phyloP scores from a whole-genome alignment of 2,329 filamentous ascomycete genomes.

The Paracoccidioides brasiliensis region DNA sequence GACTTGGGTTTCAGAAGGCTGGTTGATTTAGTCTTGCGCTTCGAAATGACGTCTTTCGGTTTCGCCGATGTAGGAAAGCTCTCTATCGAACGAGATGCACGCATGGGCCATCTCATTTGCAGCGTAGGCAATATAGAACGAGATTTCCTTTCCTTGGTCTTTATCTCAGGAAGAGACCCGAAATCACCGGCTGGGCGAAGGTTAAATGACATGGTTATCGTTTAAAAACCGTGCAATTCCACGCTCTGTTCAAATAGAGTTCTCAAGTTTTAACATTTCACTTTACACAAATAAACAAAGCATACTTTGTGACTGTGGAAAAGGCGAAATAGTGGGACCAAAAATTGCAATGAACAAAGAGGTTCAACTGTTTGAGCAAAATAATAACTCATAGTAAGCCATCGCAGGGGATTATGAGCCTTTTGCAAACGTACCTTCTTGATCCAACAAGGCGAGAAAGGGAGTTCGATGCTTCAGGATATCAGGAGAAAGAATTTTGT shows the following conservation, averaged over 20 bases:
- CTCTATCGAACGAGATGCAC: neutral
- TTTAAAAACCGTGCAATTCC: neutral
- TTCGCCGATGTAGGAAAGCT: neutral
- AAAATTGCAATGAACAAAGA: neutral
- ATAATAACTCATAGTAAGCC: neutral
- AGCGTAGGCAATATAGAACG: neutral
- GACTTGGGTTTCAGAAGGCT: neutral
- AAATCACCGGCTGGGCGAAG: neutral
- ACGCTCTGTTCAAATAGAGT: neutral
- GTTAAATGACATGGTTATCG: neutral
- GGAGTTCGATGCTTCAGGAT: neutral
- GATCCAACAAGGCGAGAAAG: neutral
- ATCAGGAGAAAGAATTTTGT: neutral
- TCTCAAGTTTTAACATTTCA: neutral
- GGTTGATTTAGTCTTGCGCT: neutral
- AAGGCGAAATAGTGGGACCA: neutral
- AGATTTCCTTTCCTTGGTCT: neutral
- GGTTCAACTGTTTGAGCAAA: neutral
- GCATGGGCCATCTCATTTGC: conserved; percentile 1
- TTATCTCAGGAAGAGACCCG: neutral
- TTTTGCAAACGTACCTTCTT: neutral
- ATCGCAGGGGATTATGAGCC: neutral
- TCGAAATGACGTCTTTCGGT: neutral
- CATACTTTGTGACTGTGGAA: neutral
- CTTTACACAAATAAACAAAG: neutral